Evolutionary conservation across 768 basidiomycete genomes (phyloP).

Genomic region (Boletus sensibilis): DNA sequence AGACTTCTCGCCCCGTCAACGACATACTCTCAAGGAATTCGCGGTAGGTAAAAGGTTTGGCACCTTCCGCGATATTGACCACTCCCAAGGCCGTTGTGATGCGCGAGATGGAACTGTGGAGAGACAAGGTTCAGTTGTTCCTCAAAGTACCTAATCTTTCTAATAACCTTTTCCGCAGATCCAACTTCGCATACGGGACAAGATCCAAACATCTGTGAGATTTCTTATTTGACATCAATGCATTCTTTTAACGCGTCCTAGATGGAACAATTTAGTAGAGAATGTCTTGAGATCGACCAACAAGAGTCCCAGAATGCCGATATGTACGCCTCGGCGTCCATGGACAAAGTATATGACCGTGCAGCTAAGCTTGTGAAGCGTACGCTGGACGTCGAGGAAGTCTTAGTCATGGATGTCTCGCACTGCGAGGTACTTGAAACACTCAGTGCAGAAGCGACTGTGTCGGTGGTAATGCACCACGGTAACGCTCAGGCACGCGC

Average conservation of each 20-base stretch:
- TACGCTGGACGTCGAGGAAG: conserved; percentile 90
- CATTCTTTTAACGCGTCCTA: conserved; percentile 25
- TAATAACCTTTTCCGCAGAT: conserved; percentile 46
- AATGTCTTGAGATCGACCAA: conserved; percentile 87
- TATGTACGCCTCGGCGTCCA: conserved; percentile 40
- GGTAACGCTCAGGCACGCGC: conserved; percentile 57
- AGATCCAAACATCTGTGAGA: conserved; percentile 83
- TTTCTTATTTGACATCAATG: neutral
- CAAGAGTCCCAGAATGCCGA: conserved; percentile 30
- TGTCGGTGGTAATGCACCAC: conserved; percentile 69
- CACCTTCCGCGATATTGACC: conserved; percentile 3
- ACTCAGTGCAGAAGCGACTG: conserved; percentile 53
- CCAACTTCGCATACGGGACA: conserved; percentile 85
- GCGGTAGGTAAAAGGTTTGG: conserved; percentile 44
- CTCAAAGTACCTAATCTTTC: neutral
- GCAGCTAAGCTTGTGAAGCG: conserved; percentile 86
- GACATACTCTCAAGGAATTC: conserved; percentile 93
- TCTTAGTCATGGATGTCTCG: conserved; percentile 89
- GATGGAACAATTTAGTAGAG: conserved; percentile 96
- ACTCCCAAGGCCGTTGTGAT: conserved; percentile 68
- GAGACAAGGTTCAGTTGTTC: conserved; percentile 66
- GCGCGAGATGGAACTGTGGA: conserved; percentile 95
- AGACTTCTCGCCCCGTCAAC: conserved; percentile 85
- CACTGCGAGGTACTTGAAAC: conserved; percentile 86
- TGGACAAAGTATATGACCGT: conserved; percentile 90